Percentiles rank a stretch among this genome's conserved stretches.
Conservation (phyloP, 2,329 filamentous ascomycete species). For the Keithomyces neogunnii region DNA sequence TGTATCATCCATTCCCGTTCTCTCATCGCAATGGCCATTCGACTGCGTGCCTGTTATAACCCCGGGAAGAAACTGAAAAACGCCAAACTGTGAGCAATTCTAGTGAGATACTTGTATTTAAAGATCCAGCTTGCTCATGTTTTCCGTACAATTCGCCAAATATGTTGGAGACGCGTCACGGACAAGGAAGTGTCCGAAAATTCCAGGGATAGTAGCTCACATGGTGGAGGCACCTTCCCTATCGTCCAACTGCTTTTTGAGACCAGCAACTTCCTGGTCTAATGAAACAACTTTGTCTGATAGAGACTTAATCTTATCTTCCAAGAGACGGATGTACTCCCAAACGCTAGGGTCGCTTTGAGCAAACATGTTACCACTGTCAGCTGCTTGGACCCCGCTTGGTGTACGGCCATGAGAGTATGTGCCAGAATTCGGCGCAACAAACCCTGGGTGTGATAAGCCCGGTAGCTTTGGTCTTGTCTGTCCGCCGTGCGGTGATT, state of each 20-base stretch:
- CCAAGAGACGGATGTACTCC: constrained; percentile 63
- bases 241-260: constrained; percentile 26
- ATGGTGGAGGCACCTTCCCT: constrained; percentile 17
- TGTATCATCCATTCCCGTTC: constrained; percentile 20
- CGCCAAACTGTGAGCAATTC: constrained; percentile 1
- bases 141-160: not conserved
- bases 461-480: constrained; percentile 29
- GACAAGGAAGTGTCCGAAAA: not conserved
- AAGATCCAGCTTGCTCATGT: not conserved
- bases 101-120: not conserved
- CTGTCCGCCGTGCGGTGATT: constrained; percentile 42
- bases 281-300: constrained; percentile 25
- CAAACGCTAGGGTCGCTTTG: constrained; percentile 56
- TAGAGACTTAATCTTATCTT: constrained; percentile 39
- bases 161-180: not conserved
- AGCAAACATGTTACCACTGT: constrained; percentile 60
- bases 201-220: not conserved
- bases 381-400: constrained; percentile 46
- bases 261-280: constrained; percentile 22
- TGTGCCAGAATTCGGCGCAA: constrained; percentile 20
- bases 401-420: constrained; percentile 28
- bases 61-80: constrained; percentile 10
- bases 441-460: constrained; percentile 27
- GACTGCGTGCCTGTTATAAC: constrained; percentile 16
- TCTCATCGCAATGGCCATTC: constrained; percentile 21